Evolutionary conservation across 805 yeast species (phyloP).

Genomic region (Yamadazyma paraphyllophila): DNA sequence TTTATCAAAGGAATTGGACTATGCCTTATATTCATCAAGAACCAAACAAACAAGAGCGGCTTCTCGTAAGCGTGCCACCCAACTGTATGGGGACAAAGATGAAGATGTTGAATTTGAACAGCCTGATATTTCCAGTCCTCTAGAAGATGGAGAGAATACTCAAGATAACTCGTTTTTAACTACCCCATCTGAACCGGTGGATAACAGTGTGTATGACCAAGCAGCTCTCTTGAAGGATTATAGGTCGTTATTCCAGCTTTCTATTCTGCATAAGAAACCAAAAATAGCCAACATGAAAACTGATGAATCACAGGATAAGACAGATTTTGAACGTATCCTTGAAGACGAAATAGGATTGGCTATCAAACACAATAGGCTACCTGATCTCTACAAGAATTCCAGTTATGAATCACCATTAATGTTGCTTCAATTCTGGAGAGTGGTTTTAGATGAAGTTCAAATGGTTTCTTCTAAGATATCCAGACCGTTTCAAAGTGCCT

Average conservation of each 20-base stretch:
- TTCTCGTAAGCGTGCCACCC: slow-evolving; percentile 19
- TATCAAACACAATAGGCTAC: slow-evolving; percentile 24
- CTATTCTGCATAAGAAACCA: slow-evolving; percentile 23
- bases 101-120: not conserved
- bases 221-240: slow-evolving; percentile 17
- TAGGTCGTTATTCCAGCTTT: slow-evolving; percentile 26
- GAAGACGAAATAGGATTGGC: slow-evolving; percentile 33
- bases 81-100: slow-evolving; percentile 9
- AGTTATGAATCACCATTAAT: slow-evolving; percentile 82
- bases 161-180: not conserved
- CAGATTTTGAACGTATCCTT: slow-evolving; percentile 32
- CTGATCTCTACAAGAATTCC: slow-evolving; percentile 19
- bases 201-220: slow-evolving; percentile 6
- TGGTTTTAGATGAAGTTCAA: slow-evolving; percentile 91
- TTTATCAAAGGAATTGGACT: slow-evolving; percentile 72
- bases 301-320: slow-evolving; percentile 19
- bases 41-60: slow-evolving; percentile 45
- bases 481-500: slow-evolving; percentile 76
- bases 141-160: not conserved
- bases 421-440: slow-evolving; percentile 82
- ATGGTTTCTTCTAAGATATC: slow-evolving; percentile 76
- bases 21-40: slow-evolving; percentile 69
- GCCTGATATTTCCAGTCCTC: not conserved
- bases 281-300: slow-evolving; percentile 25
- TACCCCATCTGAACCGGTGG: not conserved